Conservation (phyloP, 2,329 filamentous ascomycete species). For the Talaromyces sp. region DNA sequence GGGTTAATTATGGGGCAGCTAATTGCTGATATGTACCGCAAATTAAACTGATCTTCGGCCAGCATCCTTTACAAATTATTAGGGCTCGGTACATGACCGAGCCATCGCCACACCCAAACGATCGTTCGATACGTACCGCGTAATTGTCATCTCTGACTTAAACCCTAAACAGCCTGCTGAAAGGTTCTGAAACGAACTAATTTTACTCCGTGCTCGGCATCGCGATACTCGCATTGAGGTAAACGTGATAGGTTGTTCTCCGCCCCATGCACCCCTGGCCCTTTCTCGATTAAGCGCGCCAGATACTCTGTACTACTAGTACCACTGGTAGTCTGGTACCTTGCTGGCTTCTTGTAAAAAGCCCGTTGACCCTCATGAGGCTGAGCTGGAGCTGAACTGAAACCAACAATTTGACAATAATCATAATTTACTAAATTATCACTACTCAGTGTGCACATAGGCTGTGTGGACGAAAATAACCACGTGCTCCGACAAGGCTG, state of each 20-base stretch:
- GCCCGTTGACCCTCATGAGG: neutral
- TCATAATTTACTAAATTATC: neutral
- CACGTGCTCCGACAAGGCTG: neutral
- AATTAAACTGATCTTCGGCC: neutral
- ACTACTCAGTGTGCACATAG: neutral
- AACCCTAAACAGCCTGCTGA: neutral
- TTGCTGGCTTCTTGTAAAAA: neutral
- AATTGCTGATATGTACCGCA: neutral
- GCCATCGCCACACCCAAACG: neutral
- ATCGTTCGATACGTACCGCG: no score
- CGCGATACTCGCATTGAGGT: neutral
- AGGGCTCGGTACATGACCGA: neutral
- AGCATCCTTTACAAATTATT: neutral
- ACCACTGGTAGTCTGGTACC: neutral
- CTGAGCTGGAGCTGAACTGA: neutral
- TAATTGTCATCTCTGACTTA: neutral
- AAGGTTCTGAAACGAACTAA: neutral
- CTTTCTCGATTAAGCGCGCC: neutral
- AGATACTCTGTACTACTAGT: neutral
- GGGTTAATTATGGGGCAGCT: neutral
- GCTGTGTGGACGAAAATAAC: neutral
- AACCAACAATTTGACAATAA: neutral
- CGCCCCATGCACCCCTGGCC: neutral
- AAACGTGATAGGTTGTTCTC: neutral
- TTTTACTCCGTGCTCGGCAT: neutral